Evolutionary conservation across 179 eudicot species (phyloP).

Genomic region (Monotropa hypopitys): DNA sequence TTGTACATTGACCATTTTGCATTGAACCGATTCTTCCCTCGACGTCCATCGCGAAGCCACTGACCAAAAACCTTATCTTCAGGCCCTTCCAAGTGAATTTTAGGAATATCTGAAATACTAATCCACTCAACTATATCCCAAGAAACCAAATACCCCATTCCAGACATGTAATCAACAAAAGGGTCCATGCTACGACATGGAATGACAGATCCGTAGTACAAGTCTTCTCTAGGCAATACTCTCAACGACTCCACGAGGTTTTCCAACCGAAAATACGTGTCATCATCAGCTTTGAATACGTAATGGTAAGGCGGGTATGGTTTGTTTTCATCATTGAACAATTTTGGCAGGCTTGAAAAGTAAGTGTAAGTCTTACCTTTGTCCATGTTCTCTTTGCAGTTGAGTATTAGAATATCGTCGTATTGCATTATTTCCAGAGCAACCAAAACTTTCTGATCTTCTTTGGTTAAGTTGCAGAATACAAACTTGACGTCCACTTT

Average conservation of each 20-base stretch:
- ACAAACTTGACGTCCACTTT: slow-evolving; percentile 38
- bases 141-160: slow-evolving; percentile 43
- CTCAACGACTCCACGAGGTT: slow-evolving; percentile 23
- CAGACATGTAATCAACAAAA: slow-evolving; percentile 46
- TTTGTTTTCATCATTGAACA: slow-evolving; percentile 6
- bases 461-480: slow-evolving; percentile 45
- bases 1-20: slow-evolving; percentile 79
- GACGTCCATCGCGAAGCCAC: slow-evolving; percentile 33
- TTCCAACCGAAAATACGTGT: slow-evolving; percentile 28
- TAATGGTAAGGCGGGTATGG: slow-evolving; percentile 36
- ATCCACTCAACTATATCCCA: slow-evolving; percentile 63
- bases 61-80: slow-evolving; percentile 40
- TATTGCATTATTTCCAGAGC: slow-evolving; percentile 41
- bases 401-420: slow-evolving; percentile 41
- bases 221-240: slow-evolving; percentile 34
- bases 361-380: slow-evolving; percentile 47
- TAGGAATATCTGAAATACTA: slow-evolving; percentile 22
- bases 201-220: slow-evolving; percentile 47
- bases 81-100: slow-evolving; percentile 24
- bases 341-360: slow-evolving; percentile 37
- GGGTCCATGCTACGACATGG: slow-evolving; percentile 52
- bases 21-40: slow-evolving; percentile 46
- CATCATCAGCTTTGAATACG: slow-evolving; percentile 44
- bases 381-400: slow-evolving; percentile 51
- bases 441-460: slow-evolving; percentile 30